Base-by-base conservation (phyloP, 2,329 filamentous ascomycete species). In the Coniosporium tulheliwenetii region DNA sequence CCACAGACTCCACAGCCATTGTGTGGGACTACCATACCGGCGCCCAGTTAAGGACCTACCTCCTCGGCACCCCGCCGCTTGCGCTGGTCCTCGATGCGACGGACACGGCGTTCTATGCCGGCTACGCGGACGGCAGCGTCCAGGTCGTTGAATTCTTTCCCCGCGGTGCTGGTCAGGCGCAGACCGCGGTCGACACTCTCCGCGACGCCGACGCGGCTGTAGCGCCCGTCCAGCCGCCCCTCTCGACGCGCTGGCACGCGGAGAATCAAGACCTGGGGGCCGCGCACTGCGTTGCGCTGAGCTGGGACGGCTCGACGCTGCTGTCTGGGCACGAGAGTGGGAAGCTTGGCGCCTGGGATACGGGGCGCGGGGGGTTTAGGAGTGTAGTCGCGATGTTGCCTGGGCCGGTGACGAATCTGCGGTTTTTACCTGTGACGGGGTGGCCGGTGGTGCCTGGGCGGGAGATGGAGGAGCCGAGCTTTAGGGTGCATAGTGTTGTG, bases 21-120 rank as follows among this genome's bases (percentile, higher is more conserved):
- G 70, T 93, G 44, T 98, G 91, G 91, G 87, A 96, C 61, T 93
- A 93, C 56, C 76, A 79, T 45, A 83, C 77, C 1, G 85, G 85
- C 33, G 73, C 76, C 44, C 68, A 81, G 9, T 65, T 96, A 43
- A 77, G 87, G 36, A 96, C 86, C 3, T 77, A 93, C 47, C 70
- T 96, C 34, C 75, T 96, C 42, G 76, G 83, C 2, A 69, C 71
- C n/a, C 66, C 72, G 13, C 85, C 87, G 12, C 67, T 81, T 29
- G 86, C 80, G 50, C 58, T 89, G 30, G 66, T 75, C 8, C 66
- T 96, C 4, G 91, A 96, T 58, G 81, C 87, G 1, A 85, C 79
- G 44, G 81, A 89, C 47, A 75, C 89, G 40, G 85, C 81, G 4
- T 75, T 91, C 43, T 93, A 87, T 52, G 75, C 82, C 36, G 81